Percentiles rank a stretch among this genome's conserved stretches.
These are phyloP conservation scores for Trametes cubensis DNA, from an alignment of 768 basidiomycete genomes.

Conservation along the genomic window DNA sequence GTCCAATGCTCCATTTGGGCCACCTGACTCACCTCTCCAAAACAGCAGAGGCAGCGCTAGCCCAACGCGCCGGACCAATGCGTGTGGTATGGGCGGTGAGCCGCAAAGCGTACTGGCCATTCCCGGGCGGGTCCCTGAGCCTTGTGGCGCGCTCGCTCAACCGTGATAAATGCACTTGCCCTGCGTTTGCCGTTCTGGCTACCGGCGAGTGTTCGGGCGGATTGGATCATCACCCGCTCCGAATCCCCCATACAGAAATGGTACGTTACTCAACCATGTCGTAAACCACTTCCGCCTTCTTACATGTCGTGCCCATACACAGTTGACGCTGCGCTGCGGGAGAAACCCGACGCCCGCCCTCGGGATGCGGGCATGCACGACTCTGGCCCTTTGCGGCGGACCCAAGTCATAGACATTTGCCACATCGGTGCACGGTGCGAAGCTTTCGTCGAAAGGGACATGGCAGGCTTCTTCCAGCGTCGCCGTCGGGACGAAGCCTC, in stretches of 20 bases:
- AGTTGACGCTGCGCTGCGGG: background rate
- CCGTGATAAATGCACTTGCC: constrained; percentile 19
- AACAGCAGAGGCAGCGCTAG: background rate
- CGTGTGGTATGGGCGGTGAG: background rate
- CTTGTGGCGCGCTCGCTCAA: constrained; percentile 11
- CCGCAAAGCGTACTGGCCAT: background rate
- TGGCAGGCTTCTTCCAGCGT: no score
- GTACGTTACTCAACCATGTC: constrained; percentile 18
- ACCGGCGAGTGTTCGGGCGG: background rate
- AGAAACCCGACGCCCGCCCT: constrained; percentile 1
- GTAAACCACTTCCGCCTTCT: constrained; percentile 7
- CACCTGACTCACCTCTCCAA: background rate
- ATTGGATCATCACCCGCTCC: background rate
- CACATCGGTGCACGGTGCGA: constrained; percentile 1
- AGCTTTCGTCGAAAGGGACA: background rate
- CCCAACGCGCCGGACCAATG: background rate
- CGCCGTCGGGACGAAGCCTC: background rate
- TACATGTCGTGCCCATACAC: background rate
- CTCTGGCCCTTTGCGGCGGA: background rate
- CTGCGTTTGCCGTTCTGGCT: background rate
- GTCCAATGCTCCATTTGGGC: background rate
- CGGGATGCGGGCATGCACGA: background rate
- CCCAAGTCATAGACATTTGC: background rate
- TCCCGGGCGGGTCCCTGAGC: constrained; percentile 2
- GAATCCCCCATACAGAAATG: background rate